These are phyloP conservation scores for Candida methanosorbosa DNA, from an alignment of 805 yeast species.

Conservation along the genomic window DNA sequence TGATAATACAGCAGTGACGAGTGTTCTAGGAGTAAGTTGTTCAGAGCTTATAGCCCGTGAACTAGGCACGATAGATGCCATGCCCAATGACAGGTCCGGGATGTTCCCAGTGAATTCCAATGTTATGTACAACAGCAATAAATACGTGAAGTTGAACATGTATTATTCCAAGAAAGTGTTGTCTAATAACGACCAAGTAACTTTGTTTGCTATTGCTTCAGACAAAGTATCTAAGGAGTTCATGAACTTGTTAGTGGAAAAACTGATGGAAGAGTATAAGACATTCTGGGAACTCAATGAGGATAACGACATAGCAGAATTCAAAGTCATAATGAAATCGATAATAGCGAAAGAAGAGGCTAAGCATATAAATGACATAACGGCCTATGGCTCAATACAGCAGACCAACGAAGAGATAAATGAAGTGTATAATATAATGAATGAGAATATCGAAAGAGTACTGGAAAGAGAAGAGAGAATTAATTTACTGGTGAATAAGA, in stretches of 20 bases:
- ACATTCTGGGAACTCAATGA: slow-evolving; percentile 1
- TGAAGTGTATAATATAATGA: slow-evolving; percentile 60
- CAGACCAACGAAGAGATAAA: slow-evolving; percentile 45
- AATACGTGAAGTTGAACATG: slow-evolving; percentile 19
- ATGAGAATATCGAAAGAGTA: slow-evolving; percentile 63
- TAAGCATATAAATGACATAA: slow-evolving; percentile 32
- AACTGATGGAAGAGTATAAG: slow-evolving; percentile 35
- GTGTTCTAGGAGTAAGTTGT: slow-evolving; percentile 36
- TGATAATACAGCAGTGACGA: slow-evolving; percentile 37
- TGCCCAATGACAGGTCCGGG: slow-evolving; percentile 23
- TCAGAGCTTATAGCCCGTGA: slow-evolving; percentile 47
- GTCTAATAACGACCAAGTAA: slow-evolving; percentile 38
- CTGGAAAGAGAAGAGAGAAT: slow-evolving; percentile 75
- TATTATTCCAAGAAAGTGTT: slow-evolving; percentile 41
- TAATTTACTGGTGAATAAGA: slow-evolving; percentile 65
- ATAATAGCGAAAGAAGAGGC: slow-evolving; percentile 46
- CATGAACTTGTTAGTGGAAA: slow-evolving; percentile 38
- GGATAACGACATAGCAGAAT: slow-evolving; percentile 29
- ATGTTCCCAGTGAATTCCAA: slow-evolving; percentile 21
- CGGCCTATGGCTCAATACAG: slow-evolving; percentile 17
- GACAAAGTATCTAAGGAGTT: slow-evolving; percentile 35
- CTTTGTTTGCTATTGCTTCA: slow-evolving; percentile 41
- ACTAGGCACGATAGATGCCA: slow-evolving; percentile 43
- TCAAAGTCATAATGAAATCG: slow-evolving; percentile 47
- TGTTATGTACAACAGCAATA: slow-evolving; percentile 13